Conservation (phyloP, 2,329 filamentous ascomycete species). For the Fusarium staphyleae region DNA sequence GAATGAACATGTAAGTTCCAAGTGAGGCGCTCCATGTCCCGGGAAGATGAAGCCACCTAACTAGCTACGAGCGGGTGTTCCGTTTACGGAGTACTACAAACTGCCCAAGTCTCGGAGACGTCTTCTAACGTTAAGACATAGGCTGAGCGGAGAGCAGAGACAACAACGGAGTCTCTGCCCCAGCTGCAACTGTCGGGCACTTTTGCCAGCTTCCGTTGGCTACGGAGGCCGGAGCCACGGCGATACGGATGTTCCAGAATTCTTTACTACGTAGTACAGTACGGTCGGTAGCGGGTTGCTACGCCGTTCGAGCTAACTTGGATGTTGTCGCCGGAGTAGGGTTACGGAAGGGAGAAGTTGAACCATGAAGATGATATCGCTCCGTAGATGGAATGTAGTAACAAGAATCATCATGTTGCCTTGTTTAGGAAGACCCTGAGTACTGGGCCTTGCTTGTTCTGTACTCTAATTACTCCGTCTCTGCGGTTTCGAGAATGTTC, state of each 20-base stretch:
- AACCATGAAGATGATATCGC: background rate
- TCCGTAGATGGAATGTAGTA: background rate
- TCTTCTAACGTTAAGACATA: too few species aligned
- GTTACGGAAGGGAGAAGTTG: background rate
- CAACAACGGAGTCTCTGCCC: background rate
- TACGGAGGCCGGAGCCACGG: background rate
- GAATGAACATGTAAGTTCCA: background rate
- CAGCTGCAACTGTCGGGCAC: background rate
- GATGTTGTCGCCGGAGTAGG: background rate
- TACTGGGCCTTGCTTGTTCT: too few species aligned
- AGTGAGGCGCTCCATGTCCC: background rate
- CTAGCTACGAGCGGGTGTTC: slow-evolving; percentile 2
- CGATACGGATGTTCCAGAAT: background rate
- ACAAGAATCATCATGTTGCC: background rate
- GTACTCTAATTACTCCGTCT: too few species aligned
- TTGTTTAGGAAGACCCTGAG: background rate
- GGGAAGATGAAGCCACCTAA: background rate
- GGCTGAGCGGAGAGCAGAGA: background rate
- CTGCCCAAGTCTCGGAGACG: background rate
- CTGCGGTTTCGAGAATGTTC: background rate
- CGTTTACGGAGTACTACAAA: slow-evolving; percentile 2
- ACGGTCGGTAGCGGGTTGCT: background rate
- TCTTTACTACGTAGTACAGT: too few species aligned
- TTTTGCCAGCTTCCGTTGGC: background rate
- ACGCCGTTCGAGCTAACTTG: background rate